Percentiles rank a stretch among this genome's conserved stretches.
phyloP scores from a whole-genome alignment of 106 monocot species.

The Allium sativum region DNA sequence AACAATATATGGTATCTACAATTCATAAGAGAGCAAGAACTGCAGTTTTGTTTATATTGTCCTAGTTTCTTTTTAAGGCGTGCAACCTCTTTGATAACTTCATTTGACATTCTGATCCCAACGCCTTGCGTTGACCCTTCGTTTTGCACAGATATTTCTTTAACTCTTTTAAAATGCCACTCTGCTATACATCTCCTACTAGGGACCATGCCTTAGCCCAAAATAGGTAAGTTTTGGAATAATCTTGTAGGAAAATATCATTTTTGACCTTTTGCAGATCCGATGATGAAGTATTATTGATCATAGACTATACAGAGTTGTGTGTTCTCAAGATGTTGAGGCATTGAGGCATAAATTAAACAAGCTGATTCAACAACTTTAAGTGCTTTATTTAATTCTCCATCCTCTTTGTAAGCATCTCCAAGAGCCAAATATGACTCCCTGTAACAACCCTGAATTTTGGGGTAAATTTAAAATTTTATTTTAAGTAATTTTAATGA shows the following conservation, averaged over 20 bases:
- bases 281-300: constrained; percentile 21
- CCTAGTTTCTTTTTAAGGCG: constrained; percentile 90
- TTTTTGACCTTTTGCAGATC: constrained; percentile 10
- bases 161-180: constrained; percentile 36
- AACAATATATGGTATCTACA: constrained; percentile 72
- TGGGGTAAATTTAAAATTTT: no score
- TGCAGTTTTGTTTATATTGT: constrained; percentile 57
- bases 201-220: constrained; percentile 91
- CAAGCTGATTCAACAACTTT: constrained; percentile 85
- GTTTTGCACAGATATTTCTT: constrained; percentile 18
- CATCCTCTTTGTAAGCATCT: constrained; percentile 82
- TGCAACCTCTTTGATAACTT: constrained; percentile 82
- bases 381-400: constrained; percentile 54
- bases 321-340: constrained; percentile 70
- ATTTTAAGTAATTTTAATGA: no score
- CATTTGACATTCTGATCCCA: constrained; percentile 75
- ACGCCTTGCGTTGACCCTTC: constrained; percentile 25
- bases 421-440: constrained; percentile 96
- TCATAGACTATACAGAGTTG: constrained; percentile 84
- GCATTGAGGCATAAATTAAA: constrained; percentile 96
- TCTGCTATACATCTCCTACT: constrained; percentile 88
- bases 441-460: no score
- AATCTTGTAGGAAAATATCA: constrained; percentile 13
- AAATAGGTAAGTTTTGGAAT: constrained; percentile 52
- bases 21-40: constrained; percentile 74